These are phyloP conservation scores for Claviceps quebecensis DNA, from an alignment of 2,329 filamentous ascomycete species.

Conservation along the genomic window DNA sequence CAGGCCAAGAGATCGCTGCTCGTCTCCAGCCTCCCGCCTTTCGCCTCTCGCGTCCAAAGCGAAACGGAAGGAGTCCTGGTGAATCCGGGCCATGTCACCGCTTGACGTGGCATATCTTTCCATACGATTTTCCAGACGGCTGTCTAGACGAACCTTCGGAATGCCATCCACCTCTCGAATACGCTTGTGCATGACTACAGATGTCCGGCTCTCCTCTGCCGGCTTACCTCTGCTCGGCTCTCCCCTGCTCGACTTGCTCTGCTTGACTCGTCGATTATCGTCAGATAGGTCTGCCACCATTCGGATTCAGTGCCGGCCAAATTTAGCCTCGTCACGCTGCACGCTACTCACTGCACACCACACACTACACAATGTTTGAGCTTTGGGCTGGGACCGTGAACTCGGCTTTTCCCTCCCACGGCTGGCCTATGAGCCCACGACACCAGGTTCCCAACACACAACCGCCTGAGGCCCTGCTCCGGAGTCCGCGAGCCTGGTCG, in stretches of 20 bases:
- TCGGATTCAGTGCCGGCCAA: not conserved
- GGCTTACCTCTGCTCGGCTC: not conserved
- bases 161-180: not conserved
- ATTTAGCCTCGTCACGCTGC: no score
- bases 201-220: not conserved
- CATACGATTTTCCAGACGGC: not conserved
- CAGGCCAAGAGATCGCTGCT: slow-evolving; percentile 2
- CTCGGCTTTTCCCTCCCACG: not conserved
- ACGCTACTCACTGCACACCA: no score
- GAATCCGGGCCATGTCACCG: slow-evolving; percentile 1
- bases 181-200: not conserved
- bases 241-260: not conserved
- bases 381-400: not conserved
- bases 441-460: not conserved
- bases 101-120: slow-evolving; percentile 4
- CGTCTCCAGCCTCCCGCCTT: not conserved
- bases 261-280: not conserved
- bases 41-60: not conserved
- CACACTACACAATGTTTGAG: not conserved
- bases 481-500: not conserved
- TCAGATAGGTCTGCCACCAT: not conserved
- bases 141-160: not conserved
- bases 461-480: not conserved
- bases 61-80: slow-evolving; percentile 5
- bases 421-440: not conserved